Evolutionary conservation across 805 yeast genomes (phyloP).

Genomic region (Middelhovenomyces tepae): DNA sequence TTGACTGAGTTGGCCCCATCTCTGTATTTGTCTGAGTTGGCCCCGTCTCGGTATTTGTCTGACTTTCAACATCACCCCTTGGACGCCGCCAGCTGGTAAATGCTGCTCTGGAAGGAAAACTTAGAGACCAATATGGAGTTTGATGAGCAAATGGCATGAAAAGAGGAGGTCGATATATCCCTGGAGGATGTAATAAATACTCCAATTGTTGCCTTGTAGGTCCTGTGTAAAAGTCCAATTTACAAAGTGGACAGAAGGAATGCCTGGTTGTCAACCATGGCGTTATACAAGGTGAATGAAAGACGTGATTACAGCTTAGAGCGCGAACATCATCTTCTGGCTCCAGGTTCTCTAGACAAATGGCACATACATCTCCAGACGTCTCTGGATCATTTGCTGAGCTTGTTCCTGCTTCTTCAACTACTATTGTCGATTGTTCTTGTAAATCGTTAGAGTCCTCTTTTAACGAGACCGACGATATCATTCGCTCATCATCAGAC

Average conservation of each 20-base stretch:
- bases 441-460: constrained; percentile 1
- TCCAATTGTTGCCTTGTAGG: no score
- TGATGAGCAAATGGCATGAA: no score
- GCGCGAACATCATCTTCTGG: constrained; percentile 61
- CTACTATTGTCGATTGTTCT: constrained; percentile 1
- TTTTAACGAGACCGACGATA: not conserved
- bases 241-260: constrained; percentile 81
- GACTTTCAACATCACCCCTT: no score
- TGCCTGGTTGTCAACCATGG: constrained; percentile 72
- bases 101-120: no score
- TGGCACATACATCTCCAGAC: constrained; percentile 61
- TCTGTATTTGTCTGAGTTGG: no score
- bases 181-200: no score
- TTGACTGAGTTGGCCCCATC: no score
- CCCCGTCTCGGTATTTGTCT: no score
- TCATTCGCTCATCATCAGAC: not conserved
- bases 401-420: not conserved
- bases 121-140: no score
- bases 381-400: not conserved
- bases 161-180: no score
- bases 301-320: constrained; percentile 72
- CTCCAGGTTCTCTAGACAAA: constrained; percentile 61
- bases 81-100: no score
- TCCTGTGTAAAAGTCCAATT: constrained; percentile 51
- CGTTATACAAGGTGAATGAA: constrained; percentile 69